These are phyloP conservation scores for Chimonanthus praecox DNA, from an alignment of 164 flowering plant genomes.

Conservation along the genomic window DNA sequence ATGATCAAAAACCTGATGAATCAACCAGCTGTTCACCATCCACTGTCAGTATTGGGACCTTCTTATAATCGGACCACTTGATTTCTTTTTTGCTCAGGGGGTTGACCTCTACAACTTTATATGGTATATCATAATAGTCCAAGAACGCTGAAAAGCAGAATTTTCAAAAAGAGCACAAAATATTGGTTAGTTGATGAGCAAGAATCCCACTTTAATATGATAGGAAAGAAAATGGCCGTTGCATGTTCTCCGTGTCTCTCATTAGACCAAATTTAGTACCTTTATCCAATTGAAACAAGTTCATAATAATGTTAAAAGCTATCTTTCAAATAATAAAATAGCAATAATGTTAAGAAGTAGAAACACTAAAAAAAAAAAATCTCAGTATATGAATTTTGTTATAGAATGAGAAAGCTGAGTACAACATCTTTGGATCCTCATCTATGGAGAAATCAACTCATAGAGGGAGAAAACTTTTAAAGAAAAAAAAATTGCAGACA, in stretches of 20 bases:
- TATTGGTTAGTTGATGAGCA: neutral
- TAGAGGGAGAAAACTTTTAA: too few species aligned
- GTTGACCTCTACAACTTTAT: slow-evolving; percentile 91
- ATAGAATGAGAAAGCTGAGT: too few species aligned
- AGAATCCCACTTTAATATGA: neutral
- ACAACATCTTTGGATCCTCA: too few species aligned
- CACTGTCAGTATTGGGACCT: slow-evolving; percentile 81
- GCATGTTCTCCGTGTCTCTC: neutral
- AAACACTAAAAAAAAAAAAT: too few species aligned
- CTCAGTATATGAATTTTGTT: too few species aligned
- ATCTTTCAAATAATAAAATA: too few species aligned
- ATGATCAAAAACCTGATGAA: slow-evolving; percentile 64
- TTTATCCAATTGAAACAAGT: too few species aligned
- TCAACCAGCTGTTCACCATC: slow-evolving; percentile 82
- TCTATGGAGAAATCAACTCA: too few species aligned
- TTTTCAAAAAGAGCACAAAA: neutral
- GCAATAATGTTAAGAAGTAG: too few species aligned
- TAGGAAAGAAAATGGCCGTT: neutral
- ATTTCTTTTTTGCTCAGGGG: slow-evolving; percentile 91
- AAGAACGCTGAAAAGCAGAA: slow-evolving; percentile 52
- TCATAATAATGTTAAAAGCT: too few species aligned
- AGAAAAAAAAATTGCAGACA: too few species aligned
- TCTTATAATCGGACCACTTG: slow-evolving; percentile 94
- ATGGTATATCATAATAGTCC: slow-evolving; percentile 80
- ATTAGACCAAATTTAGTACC: too few species aligned